Evolutionary conservation across 1,284 basidiomycete species (phyloP), one percentile per base, ranked within the genome.

Genomic region (Cystobasidium pallidum): DNA sequence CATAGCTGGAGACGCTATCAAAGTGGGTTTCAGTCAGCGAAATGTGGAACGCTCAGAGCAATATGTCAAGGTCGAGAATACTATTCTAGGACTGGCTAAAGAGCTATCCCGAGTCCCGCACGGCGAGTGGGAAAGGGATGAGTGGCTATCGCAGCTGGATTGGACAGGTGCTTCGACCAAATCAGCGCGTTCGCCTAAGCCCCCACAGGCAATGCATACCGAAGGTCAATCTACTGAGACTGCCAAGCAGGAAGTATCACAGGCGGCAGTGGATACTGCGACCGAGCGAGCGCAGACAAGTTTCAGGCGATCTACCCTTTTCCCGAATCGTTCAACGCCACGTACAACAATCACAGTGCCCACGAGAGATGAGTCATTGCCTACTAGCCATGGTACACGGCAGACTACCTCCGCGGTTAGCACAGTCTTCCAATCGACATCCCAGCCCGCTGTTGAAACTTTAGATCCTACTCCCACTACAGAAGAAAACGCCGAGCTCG

Each of bases 101-200:
- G 36, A 66, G 28, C 73, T 76, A 39, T 24, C 64, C 15, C 21
- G 19, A 39, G 21, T 70, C 4, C 32, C 49, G 32, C 39, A 34
- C 8, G 28, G 47, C 28, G 34, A 67, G 13, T 72, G 75, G 15
- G 19, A 47, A 13, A 39, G 45, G 19, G 72, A 75, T 32, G 17
- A 70, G 13, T 78, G 75, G 74, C 66, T 78, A 3, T 36, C 66
- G 8, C 78, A 78, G 54, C 75, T 80, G 52, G 76, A 79, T 63
- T 80, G 78, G 78, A 70, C 75, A 17, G 59, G 54, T 6, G 39
- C 43, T 2, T 3, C 4, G 11, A 21, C 13, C 11, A 8, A 39
- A 4, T 7, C 24, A 11, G 21, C 15, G 26, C 1, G n/a, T 47
- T 10, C n/a, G 15, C 8, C 11, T 4, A 11, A 17, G 2, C 21